Evolutionary conservation across 306 rosid species (phyloP).

Genomic region (Aeschynomene evenia): DNA sequence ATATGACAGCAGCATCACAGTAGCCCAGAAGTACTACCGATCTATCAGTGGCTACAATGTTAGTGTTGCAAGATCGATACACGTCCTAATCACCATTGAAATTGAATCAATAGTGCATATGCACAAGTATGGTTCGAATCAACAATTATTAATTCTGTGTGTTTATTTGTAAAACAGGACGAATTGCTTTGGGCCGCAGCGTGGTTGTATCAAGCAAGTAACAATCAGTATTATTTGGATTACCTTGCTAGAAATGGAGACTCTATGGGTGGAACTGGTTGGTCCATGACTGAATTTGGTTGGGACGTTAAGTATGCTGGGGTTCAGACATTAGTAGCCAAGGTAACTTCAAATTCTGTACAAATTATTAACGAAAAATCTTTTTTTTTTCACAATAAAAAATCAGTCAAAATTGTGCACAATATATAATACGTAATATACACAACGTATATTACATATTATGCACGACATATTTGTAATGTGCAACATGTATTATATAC

Average conservation of each 20-base stretch:
- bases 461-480: no score
- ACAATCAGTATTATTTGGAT: conserved; percentile 69
- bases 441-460: no score
- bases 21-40: conserved; percentile 80
- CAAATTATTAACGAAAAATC: no score
- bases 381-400: no score
- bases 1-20: conserved; percentile 82
- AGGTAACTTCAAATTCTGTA: conserved; percentile 55
- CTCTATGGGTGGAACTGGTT: conserved; percentile 90
- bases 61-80: no score
- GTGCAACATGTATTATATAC: no score
- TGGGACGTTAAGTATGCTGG: conserved; percentile 98
- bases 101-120: no score
- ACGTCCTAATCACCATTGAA: not conserved
- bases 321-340: conserved; percentile 82
- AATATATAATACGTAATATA: no score
- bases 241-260: conserved; percentile 83
- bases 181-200: conserved; percentile 98
- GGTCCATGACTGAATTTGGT: conserved; percentile 87
- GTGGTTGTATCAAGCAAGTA: conserved; percentile 89
- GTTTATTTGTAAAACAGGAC: conserved; percentile 48
- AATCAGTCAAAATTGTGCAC: no score
- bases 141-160: not conserved
- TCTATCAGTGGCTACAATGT: conserved; percentile 93
- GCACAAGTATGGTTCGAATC: no score